Evolutionary conservation across 2,329 filamentous ascomycete genomes (phyloP).

Genomic region (Orbilia javanica): DNA sequence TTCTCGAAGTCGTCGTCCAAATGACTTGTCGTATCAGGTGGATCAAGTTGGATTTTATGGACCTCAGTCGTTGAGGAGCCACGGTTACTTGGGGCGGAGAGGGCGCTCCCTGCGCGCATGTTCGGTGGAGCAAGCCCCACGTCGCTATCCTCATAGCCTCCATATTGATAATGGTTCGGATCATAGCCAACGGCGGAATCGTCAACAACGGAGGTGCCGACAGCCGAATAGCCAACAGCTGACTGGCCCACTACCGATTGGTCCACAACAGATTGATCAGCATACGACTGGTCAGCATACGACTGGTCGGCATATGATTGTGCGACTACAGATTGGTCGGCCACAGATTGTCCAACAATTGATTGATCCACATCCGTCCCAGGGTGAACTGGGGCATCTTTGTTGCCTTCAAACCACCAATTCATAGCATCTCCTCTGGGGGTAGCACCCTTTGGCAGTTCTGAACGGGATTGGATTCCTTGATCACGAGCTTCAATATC

Average conservation of each 20-base stretch:
- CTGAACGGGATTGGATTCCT: conserved; percentile 47
- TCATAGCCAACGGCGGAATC: conserved; percentile 33
- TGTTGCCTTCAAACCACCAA: conserved; percentile 57
- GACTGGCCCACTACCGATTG: conserved; percentile 26
- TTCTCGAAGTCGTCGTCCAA: conserved; percentile 34
- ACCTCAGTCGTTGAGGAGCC: conserved; percentile 47
- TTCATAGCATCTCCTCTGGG: conserved; percentile 55
- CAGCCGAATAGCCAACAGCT: conserved; percentile 23
- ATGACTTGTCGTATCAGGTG: conserved; percentile 46
- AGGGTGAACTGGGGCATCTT: conserved; percentile 17
- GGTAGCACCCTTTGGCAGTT: conserved; percentile 24
- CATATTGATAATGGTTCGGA: conserved; percentile 22
- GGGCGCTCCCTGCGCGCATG: conserved; percentile 23
- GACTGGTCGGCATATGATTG: conserved; percentile 33
- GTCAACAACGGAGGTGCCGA: conserved; percentile 22
- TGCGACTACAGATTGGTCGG: conserved; percentile 29
- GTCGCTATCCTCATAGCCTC: conserved; percentile 41
- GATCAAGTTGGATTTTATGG: conserved; percentile 48
- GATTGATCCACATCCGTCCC: conserved; percentile 53
- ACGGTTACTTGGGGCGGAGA: conserved; percentile 41
- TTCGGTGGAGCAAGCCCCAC: conserved; percentile 32
- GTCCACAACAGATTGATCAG: conserved; percentile 20
- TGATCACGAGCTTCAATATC: conserved; percentile 42
- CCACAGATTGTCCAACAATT: conserved; percentile 35
- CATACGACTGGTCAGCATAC: conserved; percentile 34